Conservation (phyloP, 1,139 yeast species). For the Yamadazyma aaseri region DNA sequence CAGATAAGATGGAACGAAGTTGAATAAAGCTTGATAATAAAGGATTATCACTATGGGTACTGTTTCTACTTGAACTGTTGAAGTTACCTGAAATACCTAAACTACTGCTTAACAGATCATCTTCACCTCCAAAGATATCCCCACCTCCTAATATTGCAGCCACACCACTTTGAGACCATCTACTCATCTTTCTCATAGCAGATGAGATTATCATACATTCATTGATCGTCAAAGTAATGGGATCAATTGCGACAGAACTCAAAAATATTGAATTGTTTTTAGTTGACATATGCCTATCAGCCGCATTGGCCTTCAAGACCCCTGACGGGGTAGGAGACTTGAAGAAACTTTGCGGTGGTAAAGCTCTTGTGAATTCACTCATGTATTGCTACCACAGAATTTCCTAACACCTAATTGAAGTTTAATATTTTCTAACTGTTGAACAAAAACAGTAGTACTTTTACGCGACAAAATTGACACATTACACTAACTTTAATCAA, state of each 20-base stretch:
- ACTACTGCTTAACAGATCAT: slow-evolving; percentile 29
- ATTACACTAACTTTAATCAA: too few relatives aligned
- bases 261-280: not conserved
- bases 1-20: slow-evolving; percentile 67
- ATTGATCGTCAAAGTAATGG: slow-evolving; percentile 79
- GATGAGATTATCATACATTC: slow-evolving; percentile 87
- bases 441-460: not conserved
- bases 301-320: not conserved
- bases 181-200: slow-evolving; percentile 84
- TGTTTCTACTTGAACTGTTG: slow-evolving; percentile 13
- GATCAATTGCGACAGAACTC: slow-evolving; percentile 53
- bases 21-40: slow-evolving; percentile 80
- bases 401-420: not conserved
- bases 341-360: slow-evolving; percentile 1
- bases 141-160: slow-evolving; percentile 79
- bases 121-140: slow-evolving; percentile 35
- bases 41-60: slow-evolving; percentile 48
- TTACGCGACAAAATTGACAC: not conserved
- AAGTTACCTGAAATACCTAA: slow-evolving; percentile 24
- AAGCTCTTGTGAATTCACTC: not conserved
- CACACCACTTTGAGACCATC: slow-evolving; percentile 83
- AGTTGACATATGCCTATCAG: too few relatives aligned
- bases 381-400: not conserved
- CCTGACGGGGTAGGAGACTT: slow-evolving; percentile 14
- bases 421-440: not conserved